phyloP scores from a whole-genome alignment of 2,329 filamentous ascomycete species.

The Fusarium nodosum region DNA sequence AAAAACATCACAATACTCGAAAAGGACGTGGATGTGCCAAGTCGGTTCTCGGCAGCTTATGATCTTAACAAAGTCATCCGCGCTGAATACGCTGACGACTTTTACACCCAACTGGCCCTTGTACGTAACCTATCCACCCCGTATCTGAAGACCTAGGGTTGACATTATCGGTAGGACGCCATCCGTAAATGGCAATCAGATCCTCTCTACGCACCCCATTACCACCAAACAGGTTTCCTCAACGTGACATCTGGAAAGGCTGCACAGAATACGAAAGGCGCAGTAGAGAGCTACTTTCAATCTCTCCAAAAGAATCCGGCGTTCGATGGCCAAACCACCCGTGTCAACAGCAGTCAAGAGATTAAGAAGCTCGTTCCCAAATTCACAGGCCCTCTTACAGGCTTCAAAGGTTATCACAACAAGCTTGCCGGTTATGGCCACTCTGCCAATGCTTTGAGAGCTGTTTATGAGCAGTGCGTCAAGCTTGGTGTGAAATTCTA shows the following conservation, averaged over 20 bases:
- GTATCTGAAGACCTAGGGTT: rapidly evolving
- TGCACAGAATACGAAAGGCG: slow-evolving; percentile 23
- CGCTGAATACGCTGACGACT: slow-evolving; percentile 30
- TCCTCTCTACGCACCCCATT: slow-evolving; percentile 24
- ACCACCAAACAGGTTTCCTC: slow-evolving; percentile 36
- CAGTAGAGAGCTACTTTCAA: slow-evolving; percentile 29
- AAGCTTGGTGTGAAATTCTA: slow-evolving; percentile 31
- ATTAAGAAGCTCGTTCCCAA: slow-evolving; percentile 31
- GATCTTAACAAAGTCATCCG: slow-evolving; percentile 39
- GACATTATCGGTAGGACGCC: slow-evolving; percentile 6
- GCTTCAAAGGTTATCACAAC: slow-evolving; percentile 32
- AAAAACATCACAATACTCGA: slow-evolving; percentile 35
- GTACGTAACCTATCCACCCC: not conserved
- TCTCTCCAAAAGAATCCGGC: slow-evolving; percentile 31
- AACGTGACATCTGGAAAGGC: slow-evolving; percentile 34
- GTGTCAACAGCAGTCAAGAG: slow-evolving; percentile 18
- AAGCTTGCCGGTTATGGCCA: slow-evolving; percentile 35
- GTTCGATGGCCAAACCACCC: slow-evolving; percentile 24
- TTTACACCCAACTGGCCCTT: slow-evolving; percentile 28
- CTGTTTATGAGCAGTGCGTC: slow-evolving; percentile 28
- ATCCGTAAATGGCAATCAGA: slow-evolving; percentile 37
- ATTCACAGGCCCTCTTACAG: slow-evolving; percentile 17
- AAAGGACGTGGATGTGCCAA: slow-evolving; percentile 24
- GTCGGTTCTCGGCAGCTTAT: slow-evolving; percentile 34
- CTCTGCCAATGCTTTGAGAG: slow-evolving; percentile 28